A percentile compares a stretch with the other conserved stretches of the same genome.
Conservation (phyloP, 192 early-diverging fungal species). For the Geranomyces variabilis region DNA sequence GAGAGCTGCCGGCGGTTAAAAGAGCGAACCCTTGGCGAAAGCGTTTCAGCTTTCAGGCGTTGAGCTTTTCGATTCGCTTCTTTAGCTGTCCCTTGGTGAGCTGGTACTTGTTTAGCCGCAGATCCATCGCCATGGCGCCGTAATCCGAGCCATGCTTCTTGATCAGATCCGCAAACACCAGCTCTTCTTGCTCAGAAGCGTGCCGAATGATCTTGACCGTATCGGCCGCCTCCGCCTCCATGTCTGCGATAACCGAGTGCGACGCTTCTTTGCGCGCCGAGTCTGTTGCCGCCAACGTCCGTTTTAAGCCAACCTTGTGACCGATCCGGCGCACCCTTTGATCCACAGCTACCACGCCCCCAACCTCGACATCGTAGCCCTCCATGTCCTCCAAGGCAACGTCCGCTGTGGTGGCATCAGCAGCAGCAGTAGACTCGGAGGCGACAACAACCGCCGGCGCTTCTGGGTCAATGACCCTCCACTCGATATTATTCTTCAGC, state of each 20-base stretch:
- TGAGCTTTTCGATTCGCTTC: conserved; percentile 44
- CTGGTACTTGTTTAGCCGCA: conserved; percentile 55
- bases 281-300: not conserved
- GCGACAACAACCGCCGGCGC: conserved; percentile 2
- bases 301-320: conserved; percentile 5
- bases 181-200: conserved; percentile 45
- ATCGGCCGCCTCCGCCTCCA: conserved; percentile 32
- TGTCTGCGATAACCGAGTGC: conserved; percentile 25
- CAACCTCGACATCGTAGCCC: conserved; percentile 34
- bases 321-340: conserved; percentile 13
- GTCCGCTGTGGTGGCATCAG: conserved; percentile 22
- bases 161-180: conserved; percentile 39
- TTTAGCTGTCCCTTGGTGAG: conserved; percentile 52
- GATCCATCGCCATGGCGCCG: conserved; percentile 52
- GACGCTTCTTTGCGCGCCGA: not conserved
- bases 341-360: conserved; percentile 34
- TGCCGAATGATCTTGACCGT: conserved; percentile 22
- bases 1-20: too few relatives aligned
- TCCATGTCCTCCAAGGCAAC: conserved; percentile 5
- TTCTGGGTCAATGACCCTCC: conserved; percentile 28
- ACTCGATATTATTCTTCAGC: conserved; percentile 43
- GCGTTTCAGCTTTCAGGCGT: too few relatives aligned
- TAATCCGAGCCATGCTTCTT: conserved; percentile 52
- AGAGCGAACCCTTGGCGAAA: too few relatives aligned
- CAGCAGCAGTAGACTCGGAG: not conserved